Evolutionary conservation across 2,329 filamentous ascomycete genomes (phyloP).

Genomic region (Hypoxylon sp.): DNA sequence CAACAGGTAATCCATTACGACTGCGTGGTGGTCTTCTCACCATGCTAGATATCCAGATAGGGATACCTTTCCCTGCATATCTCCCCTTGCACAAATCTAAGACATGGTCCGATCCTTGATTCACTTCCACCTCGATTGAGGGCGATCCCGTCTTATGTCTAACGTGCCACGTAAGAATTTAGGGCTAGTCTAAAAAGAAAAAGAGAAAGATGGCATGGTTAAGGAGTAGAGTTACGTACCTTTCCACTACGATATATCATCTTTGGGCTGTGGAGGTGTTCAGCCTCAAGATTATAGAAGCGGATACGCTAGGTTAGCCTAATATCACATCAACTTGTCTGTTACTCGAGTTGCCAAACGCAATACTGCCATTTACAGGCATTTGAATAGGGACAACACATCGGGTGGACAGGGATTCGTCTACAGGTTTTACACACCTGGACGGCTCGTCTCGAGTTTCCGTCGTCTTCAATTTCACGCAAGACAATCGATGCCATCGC

Average conservation of each 20-base stretch:
- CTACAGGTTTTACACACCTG: slow-evolving; percentile 8
- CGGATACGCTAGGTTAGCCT: neutral
- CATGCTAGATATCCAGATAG: neutral
- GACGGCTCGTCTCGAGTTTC: slow-evolving; percentile 44
- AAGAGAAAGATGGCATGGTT: neutral
- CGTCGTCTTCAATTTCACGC: slow-evolving; percentile 15
- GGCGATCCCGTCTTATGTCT: slow-evolving; percentile 27
- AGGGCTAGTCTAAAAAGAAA: slow-evolving; percentile 6
- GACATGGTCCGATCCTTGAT: slow-evolving; percentile 46
- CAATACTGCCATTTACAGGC: neutral
- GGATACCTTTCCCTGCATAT: slow-evolving; percentile 23
- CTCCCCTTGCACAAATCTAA: slow-evolving; percentile 39
- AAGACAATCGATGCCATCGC: slow-evolving; percentile 48
- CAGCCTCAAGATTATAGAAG: neutral
- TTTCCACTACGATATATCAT: neutral
- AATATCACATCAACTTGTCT: neutral
- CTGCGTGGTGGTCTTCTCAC: neutral
- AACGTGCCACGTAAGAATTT: slow-evolving; percentile 28
- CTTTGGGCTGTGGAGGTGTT: neutral
- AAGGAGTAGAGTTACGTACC: neutral
- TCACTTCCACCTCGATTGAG: slow-evolving; percentile 31
- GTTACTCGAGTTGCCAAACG: neutral
- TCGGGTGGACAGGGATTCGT: neutral
- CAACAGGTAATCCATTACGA: neutral
- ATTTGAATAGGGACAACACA: neutral